Evolutionary conservation across 1,284 basidiomycete genomes (phyloP).

Genomic region (Malassezia dermatis): DNA sequence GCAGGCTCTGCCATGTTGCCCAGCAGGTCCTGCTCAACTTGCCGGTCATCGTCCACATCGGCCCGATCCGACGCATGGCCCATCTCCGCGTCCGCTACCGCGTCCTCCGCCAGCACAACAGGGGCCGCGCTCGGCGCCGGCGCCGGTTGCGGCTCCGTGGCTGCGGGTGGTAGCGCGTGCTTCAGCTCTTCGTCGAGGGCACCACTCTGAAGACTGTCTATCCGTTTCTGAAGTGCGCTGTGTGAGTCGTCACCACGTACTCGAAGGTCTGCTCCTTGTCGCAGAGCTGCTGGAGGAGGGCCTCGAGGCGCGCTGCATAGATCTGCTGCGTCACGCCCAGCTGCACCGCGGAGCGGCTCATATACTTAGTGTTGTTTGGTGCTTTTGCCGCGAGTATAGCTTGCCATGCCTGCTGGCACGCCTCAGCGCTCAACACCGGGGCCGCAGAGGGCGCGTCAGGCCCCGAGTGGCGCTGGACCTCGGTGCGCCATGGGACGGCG

Average conservation of each 20-base stretch:
- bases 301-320: slow-evolving; percentile 36
- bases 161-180: neutral
- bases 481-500: slow-evolving; percentile 21
- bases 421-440: slow-evolving; percentile 27
- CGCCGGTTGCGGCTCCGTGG: neutral
- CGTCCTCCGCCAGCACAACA: neutral
- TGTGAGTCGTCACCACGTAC: slow-evolving; percentile 1
- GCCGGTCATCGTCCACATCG: slow-evolving; percentile 6
- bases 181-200: slow-evolving; percentile 21
- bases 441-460: neutral
- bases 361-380: slow-evolving; percentile 12
- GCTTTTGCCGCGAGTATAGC: slow-evolving; percentile 30
- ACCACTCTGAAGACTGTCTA: slow-evolving; percentile 27
- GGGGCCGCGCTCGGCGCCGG: neutral
- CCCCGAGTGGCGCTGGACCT: neutral
- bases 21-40: slow-evolving; percentile 17
- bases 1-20: neutral
- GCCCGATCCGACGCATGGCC: neutral
- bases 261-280: slow-evolving; percentile 32
- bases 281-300: slow-evolving; percentile 29
- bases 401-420: slow-evolving; percentile 36
- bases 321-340: slow-evolving; percentile 36
- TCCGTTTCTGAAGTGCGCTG: slow-evolving; percentile 19
- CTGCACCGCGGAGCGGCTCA: slow-evolving; percentile 23
- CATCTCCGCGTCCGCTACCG: neutral